Evolutionary conservation across 495 filamentous ascomycete species (phyloP), one percentile per base, ranked within the genome.

Genomic region (Chaetomium tenue): DNA sequence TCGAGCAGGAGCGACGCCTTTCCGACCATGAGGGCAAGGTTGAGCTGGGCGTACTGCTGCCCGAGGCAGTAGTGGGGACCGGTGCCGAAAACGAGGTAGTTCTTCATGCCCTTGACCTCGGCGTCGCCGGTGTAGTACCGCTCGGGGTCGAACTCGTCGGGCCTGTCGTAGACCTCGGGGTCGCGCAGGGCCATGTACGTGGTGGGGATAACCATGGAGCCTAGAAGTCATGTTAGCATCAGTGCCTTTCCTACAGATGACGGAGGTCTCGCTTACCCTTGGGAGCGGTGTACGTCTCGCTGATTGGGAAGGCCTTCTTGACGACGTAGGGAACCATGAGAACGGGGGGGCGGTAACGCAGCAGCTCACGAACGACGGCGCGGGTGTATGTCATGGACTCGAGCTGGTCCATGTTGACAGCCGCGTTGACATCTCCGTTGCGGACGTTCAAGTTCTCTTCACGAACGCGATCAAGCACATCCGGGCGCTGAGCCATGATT

Each of bases 31-130:
- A 90, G 86, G 74, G 89, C 93, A 66, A 98, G 81, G 71, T 97
- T 95, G 57, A 90, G 78, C 71, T 89, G 86, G n/a, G 93, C 94
- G 72, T 98, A 98, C 55, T 87, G 89, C 79, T 98, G 94, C 54
- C 94, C 94, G 57, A 98, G 82, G 74, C 94, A 98, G 78, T 98
- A 97, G 80, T 98, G 94, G 66, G 94, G 90, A 15, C 94, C 94
- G 7, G 91, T 94, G 66, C 94, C 94, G 69, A 98, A 98, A 30
- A 98, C 93, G 47, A 98, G 84, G 84, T 88, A 98, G 80, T 98
- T 98, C 88, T 97, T 98, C 65, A 86, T 82, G 65, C 93, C 91
- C 78, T 91, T 87, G 61, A 77, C 79, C 76, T 97, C 94, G 5
- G 94, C 94, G 66, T 88, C 88, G 61, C 95, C 94, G 15, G 86